These are phyloP conservation scores for Yarrowia phangngaensis DNA, from an alignment of 805 yeast species.

Conservation along the genomic window DNA sequence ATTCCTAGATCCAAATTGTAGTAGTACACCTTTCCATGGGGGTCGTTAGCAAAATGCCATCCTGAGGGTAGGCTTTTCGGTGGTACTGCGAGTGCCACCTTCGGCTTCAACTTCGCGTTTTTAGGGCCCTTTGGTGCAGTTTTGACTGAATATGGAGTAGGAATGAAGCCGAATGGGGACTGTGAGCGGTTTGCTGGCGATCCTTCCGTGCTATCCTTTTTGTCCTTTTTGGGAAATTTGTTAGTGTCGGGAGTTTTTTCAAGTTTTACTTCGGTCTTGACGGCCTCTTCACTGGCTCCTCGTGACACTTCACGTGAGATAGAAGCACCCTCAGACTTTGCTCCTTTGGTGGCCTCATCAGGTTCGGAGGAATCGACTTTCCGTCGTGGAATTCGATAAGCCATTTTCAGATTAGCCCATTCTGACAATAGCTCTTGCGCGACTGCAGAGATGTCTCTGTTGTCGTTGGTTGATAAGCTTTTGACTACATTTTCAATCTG, in stretches of 20 bases:
- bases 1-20: constrained; percentile 5
- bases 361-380: constrained; percentile 32
- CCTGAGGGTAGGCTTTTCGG: constrained; percentile 6
- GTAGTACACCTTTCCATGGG: constrained; percentile 19
- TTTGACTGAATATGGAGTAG: constrained; percentile 13
- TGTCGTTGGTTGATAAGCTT: constrained; percentile 39
- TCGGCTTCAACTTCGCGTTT: neutral
- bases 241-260: no score
- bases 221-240: neutral
- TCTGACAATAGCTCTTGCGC: constrained; percentile 51
- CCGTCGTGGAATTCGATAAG: constrained; percentile 77
- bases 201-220: neutral
- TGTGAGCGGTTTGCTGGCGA: constrained; percentile 21
- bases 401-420: constrained; percentile 75
- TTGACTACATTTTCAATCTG: constrained; percentile 63
- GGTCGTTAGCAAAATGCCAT: constrained; percentile 9
- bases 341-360: constrained; percentile 27
- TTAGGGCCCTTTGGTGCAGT: constrained; percentile 31
- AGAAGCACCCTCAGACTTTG: no score
- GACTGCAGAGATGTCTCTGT: constrained; percentile 38
- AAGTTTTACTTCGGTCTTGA: neutral
- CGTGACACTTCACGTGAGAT: no score
- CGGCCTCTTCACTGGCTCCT: constrained; percentile 16
- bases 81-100: constrained; percentile 1
- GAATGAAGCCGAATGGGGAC: constrained; percentile 31